Evolutionary conservation across 768 basidiomycete species (phyloP), one percentile per base, ranked within the genome.

Genomic region (Boletales sp.): DNA sequence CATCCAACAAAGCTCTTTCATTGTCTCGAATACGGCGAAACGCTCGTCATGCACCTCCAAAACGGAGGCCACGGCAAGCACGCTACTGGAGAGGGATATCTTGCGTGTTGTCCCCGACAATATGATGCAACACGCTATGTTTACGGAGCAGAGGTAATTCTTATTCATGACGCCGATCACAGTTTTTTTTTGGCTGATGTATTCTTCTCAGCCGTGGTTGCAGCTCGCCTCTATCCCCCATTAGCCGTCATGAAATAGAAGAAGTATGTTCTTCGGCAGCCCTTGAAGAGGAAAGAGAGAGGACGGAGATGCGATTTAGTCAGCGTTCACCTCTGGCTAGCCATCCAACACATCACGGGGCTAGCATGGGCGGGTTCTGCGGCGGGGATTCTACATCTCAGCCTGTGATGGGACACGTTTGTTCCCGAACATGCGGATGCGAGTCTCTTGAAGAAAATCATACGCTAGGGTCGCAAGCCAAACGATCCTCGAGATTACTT

Each of bases 1-100:
- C 14, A 8, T 54, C 17, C 55, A 63, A 32, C 63, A 64, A 50
- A 47, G 60, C 30, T 55, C 60, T 30, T 41, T 51, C 31, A 18
- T 65, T 11, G 35, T 56, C n/a, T 62, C 63, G 7, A 42, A 41
- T 35, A 1, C 48, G 10, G 28, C 31, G 12, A 44, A 41, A 17
- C 21, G 2, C 33, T 61, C 53, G 13, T 15, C 9, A 31, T 21
- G 17, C 10, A 46, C 52, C 17, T 53, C 34, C 51, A 39, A n/a
- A 35, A 47, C 32, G 2, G 45, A 37, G 33, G 4, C 19, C 12
- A 3, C 41, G 1, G 4, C 46, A 14, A 55, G 51, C 15, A 19
- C 41, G 43, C 18, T 64, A 31, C 31, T 54, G 18, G 44, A 56
- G 19, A 48, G 33, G 19, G 63, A 64, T 41, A 28, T 64, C 21